Conservation (phyloP, 345 rosid genomes). For the Hirschfeldia incana region DNA sequence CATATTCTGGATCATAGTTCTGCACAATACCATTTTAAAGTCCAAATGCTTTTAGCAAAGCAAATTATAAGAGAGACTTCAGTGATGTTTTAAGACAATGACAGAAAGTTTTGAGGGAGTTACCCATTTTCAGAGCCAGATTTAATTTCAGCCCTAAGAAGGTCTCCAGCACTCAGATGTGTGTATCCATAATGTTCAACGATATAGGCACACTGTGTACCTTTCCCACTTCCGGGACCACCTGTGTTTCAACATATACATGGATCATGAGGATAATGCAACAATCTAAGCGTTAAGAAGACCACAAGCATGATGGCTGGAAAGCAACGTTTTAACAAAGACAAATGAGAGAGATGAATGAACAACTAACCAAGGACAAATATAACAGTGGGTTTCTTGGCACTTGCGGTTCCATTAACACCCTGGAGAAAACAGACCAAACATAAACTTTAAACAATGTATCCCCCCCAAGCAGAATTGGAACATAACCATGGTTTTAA, state of each 20-base stretch:
- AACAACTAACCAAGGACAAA: constrained; percentile 78
- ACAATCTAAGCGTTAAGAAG: neutral
- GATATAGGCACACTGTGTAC: constrained; percentile 80
- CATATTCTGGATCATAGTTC: constrained; percentile 63
- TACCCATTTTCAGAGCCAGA: constrained; percentile 93
- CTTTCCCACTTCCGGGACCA: constrained; percentile 97
- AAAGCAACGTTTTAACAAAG: neutral
- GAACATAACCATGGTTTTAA: neutral
- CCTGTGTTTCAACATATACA: constrained; percentile 48
- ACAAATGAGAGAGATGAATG: neutral
- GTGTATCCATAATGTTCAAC: constrained; percentile 65
- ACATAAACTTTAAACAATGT: neutral
- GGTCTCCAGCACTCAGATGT: constrained; percentile 91
- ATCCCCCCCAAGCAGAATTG: neutral
- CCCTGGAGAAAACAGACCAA: constrained; percentile 48
- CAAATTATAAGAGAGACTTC: no score
- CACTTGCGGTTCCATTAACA: constrained; percentile 45
- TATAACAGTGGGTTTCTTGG: constrained; percentile 75
- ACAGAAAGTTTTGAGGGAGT: neutral
- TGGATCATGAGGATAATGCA: constrained; percentile 3
- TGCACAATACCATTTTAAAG: constrained; percentile 21
- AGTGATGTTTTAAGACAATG: neutral
- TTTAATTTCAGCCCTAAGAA: constrained; percentile 71
- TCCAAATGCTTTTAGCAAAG: neutral
- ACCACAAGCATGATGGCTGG: neutral